Evolutionary conservation across 352 stramenopile species (phyloP), one percentile per base, ranked within the genome.

Genomic region (Pythium pectinolyticum): DNA sequence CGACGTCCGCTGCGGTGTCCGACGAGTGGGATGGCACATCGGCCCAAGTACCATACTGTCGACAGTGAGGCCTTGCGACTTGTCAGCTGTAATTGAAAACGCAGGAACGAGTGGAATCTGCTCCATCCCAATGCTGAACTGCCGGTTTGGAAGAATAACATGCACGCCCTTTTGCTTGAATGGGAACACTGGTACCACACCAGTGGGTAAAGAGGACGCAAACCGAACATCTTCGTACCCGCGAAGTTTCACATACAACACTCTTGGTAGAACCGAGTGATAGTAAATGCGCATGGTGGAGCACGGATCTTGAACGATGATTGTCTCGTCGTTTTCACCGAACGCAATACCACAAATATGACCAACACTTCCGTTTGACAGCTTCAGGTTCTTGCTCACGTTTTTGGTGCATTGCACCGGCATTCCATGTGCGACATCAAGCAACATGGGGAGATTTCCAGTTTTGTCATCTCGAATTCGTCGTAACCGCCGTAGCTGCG

Each of bases 391-490:
- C 6, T 12, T 17, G 5, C 27, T 49, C 0, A 66, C 37, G 37
- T 66, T 66, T 30, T 58, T 66, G 1, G 58, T 66, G 49, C 58
- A 66, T 15, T 65, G 57, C 1, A 41, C 47, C 2, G 17, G 19
- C 12, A 28, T 31, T 15, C 57, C 57, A 9, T 52, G 19, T 3
- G 49, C 37, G 0, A 66, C 5, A 19, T 66, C 58, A 17, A 66
- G 39, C 20, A 55, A 24, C 1, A 54, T 40, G 2, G 58, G 48
- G 28, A 66, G 31, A 1, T 39, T 39, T 24, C 24, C 14, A 1
- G 48, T 55, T 25, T 59, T 59, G 30, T 66, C 58, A 52, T 66
- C 58, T 19, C 58, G 58, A 32, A 59, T 58, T 14, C 8, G 20
- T 2, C 24, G 10, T 20, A 64, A 28, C 9, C 43, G 51, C 5